Evolutionary conservation across 2,329 filamentous ascomycete genomes (phyloP), one percentile per base, ranked within the genome.

Genomic region (Colletotrichum sp.): DNA sequence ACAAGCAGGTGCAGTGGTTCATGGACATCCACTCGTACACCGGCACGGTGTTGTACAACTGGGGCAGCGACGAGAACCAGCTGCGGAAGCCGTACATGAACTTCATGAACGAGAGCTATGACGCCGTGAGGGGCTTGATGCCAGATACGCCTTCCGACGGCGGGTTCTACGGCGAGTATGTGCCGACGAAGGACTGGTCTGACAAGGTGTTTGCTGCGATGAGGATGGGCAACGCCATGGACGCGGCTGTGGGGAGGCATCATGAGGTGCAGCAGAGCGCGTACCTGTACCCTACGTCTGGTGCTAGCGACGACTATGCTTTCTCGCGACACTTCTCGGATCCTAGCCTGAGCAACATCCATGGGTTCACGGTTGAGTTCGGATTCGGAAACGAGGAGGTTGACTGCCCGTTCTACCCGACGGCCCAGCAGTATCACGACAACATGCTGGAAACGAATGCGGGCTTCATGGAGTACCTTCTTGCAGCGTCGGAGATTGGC

Each of bases 11-110:
- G 61, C 85, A 87, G 32, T 92, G 90, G 90, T 91, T 90, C 80
- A 82, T 91, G 75, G 91, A 92, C 77, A 84, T 92, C 60, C 91
- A 92, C 84, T 91, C 90, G 2, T 88, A 85, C 32, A 84, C 86
- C 1, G 89, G 88, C 4, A 70, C 69, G 13, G 68, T 78, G 71
- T 82, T 92, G 16, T 91, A 91, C 82, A 86, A 84, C 71, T 92
- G 90, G 90, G 90, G 90, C 27, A 88, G 90, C 77, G 90, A 92
- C 77, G 85, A 88, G 63, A 83, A 87, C 72, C 90, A 92, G 81
- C 83, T 82, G 68, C 84, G 81, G 1, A 84, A 86, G 61, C 79
- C 86, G 0, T 78, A 78, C 65, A 88, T 89, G 85, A 91, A 87
- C 82, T 91, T 91, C 81, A 80, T 84, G 30, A 92, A 91, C 84